Evolutionary conservation across 352 stramenopile species (phyloP).

Genomic region (Phytopythium vexans): DNA sequence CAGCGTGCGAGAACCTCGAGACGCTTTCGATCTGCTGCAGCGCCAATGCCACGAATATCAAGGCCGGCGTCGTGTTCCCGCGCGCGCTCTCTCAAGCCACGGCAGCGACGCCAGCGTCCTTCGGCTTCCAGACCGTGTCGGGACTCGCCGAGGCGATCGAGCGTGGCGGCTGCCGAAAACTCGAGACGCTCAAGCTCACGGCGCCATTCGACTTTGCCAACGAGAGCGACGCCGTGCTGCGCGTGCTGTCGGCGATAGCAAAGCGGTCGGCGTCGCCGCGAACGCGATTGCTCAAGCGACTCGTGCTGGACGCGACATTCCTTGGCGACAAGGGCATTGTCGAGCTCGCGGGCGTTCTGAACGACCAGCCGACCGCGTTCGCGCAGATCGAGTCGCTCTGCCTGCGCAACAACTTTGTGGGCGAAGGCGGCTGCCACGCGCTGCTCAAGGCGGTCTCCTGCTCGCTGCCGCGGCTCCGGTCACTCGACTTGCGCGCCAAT

Average conservation of each 20-base stretch:
- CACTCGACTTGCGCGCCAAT: slow-evolving; percentile 44
- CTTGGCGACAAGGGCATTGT: slow-evolving; percentile 45
- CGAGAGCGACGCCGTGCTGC: slow-evolving; percentile 45
- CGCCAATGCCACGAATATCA: slow-evolving; percentile 29
- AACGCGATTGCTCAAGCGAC: slow-evolving; percentile 13
- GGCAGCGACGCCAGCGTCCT: slow-evolving; percentile 19
- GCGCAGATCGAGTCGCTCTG: slow-evolving; percentile 26
- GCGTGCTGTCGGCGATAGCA: slow-evolving; percentile 30
- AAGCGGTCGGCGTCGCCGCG: neutral
- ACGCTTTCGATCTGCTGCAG: slow-evolving; percentile 50
- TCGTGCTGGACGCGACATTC: slow-evolving; percentile 61
- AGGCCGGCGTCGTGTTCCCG: slow-evolving; percentile 35
- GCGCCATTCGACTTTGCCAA: slow-evolving; percentile 63
- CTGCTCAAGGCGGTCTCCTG: slow-evolving; percentile 22
- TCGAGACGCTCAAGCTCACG: slow-evolving; percentile 37
- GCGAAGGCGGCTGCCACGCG: slow-evolving; percentile 35
- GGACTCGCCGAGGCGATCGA: slow-evolving; percentile 34
- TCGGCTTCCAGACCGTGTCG: slow-evolving; percentile 36
- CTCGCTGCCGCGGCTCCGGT: slow-evolving; percentile 23
- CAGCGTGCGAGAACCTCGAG: slow-evolving; percentile 36
- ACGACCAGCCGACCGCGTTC: slow-evolving; percentile 20
- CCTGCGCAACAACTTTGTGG: slow-evolving; percentile 67
- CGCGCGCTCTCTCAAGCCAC: slow-evolving; percentile 20
- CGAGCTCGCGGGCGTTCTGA: slow-evolving; percentile 31
- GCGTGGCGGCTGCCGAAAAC: slow-evolving; percentile 26